Evolutionary conservation across 768 basidiomycete genomes (phyloP).

Genomic region (Lactarius deliciosus): DNA sequence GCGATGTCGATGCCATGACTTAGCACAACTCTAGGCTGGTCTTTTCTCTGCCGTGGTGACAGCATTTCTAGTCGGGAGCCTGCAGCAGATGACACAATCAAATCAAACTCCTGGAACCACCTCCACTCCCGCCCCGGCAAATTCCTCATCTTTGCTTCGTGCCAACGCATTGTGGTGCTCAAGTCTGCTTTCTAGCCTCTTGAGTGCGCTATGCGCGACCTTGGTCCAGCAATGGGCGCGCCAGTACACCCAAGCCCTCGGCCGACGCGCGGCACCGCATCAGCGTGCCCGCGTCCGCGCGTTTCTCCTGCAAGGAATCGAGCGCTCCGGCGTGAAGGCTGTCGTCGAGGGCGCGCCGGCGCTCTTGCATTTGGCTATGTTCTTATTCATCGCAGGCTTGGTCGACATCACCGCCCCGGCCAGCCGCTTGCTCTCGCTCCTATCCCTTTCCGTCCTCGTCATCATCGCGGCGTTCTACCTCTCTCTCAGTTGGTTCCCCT

Average conservation of each 20-base stretch:
- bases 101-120: background rate
- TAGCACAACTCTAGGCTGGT: constrained; percentile 24
- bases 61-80: constrained; percentile 28
- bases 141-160: constrained; percentile 3
- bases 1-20: background rate
- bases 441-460: constrained; percentile 3
- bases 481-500: constrained; percentile 7
- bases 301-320: constrained; percentile 19
- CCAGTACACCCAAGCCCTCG: constrained; percentile 18
- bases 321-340: constrained; percentile 11
- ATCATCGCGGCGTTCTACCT: constrained; percentile 6
- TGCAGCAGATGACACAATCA: constrained; percentile 21
- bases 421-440: constrained; percentile 5
- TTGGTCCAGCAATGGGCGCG: constrained; percentile 22
- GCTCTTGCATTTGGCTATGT: constrained; percentile 15
- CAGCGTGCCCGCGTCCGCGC: constrained; percentile 19
- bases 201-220: constrained; percentile 21
- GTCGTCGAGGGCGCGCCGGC: constrained; percentile 17
- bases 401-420: constrained; percentile 10
- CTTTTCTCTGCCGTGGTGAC: constrained; percentile 32
- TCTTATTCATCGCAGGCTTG: constrained; percentile 23
- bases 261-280: constrained; percentile 14
- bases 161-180: constrained; percentile 22
- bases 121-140: background rate
- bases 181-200: constrained; percentile 18